phyloP scores from a whole-genome alignment of 768 basidiomycete genomes.

The Auriculariales sp. region DNA sequence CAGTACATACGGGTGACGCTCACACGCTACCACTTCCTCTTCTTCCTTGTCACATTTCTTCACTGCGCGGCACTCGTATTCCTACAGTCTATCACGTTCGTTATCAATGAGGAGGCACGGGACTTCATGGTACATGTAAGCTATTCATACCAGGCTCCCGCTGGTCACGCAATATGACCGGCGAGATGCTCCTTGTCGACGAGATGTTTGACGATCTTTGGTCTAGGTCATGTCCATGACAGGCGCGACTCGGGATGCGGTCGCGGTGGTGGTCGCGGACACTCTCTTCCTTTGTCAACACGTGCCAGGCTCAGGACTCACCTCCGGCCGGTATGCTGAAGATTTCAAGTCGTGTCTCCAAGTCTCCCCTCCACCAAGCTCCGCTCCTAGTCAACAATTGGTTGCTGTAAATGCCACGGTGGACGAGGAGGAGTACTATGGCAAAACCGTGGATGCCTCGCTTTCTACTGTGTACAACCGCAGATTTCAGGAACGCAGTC shows the following conservation, averaged over 20 bases:
- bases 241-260: background rate
- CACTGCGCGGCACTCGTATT: constrained; percentile 26
- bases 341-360: no score
- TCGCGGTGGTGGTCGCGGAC: background rate
- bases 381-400: no score
- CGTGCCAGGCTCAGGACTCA: background rate
- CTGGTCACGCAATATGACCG: background rate
- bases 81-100: constrained; percentile 25
- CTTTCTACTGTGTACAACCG: no score
- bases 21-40: constrained; percentile 32
- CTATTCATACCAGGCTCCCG: background rate
- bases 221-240: background rate
- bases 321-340: background rate
- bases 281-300: background rate
- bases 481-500: no score
- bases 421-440: no score
- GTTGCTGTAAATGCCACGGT: no score
- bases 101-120: constrained; percentile 22
- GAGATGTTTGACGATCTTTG: no score
- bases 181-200: background rate
- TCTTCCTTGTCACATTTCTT: constrained; percentile 31
- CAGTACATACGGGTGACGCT: constrained; percentile 35
- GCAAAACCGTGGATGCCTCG: no score
- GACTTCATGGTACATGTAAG: constrained; percentile 20
- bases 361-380: no score